phyloP scores from a whole-genome alignment of 2,329 filamentous ascomycete genomes.

The Venturia oleaginea region DNA sequence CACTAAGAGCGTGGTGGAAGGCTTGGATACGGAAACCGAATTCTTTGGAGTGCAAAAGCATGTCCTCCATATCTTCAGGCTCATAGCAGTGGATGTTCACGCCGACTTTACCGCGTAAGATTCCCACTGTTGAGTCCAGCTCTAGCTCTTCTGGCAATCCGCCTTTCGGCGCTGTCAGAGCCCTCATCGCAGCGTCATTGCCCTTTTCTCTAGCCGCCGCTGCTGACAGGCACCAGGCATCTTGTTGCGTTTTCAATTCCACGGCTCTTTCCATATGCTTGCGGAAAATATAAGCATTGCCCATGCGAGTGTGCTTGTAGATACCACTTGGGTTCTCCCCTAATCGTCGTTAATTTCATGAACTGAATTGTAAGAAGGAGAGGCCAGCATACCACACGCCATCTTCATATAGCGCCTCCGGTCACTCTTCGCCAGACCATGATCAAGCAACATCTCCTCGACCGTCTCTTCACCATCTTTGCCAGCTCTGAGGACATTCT shows the following conservation, averaged over 20 bases:
- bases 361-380: too few species aligned
- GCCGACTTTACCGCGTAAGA: conserved; percentile 57
- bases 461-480: conserved; percentile 56
- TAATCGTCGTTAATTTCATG: neutral
- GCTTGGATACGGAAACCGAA: conserved; percentile 58
- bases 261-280: conserved; percentile 57
- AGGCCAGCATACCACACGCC: conserved; percentile 44
- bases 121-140: conserved; percentile 55
- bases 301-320: conserved; percentile 55
- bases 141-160: conserved; percentile 49
- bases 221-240: conserved; percentile 58
- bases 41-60: conserved; percentile 62
- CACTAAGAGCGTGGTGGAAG: conserved; percentile 63
- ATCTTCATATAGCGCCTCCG: conserved; percentile 67
- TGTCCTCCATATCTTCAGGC: conserved; percentile 57
- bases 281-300: conserved; percentile 61
- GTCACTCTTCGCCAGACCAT: conserved; percentile 51
- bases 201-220: conserved; percentile 44
- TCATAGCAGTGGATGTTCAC: conserved; percentile 68
- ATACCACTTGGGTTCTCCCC: conserved; percentile 57
- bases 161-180: neutral
- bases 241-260: conserved; percentile 48
- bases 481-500: conserved; percentile 50
- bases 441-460: conserved; percentile 39
- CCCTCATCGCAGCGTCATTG: conserved; percentile 35